Percentiles rank a stretch among this genome's conserved stretches.
These are phyloP conservation scores for Terfezia boudieri DNA, from an alignment of 495 filamentous ascomycete genomes.

Conservation along the genomic window DNA sequence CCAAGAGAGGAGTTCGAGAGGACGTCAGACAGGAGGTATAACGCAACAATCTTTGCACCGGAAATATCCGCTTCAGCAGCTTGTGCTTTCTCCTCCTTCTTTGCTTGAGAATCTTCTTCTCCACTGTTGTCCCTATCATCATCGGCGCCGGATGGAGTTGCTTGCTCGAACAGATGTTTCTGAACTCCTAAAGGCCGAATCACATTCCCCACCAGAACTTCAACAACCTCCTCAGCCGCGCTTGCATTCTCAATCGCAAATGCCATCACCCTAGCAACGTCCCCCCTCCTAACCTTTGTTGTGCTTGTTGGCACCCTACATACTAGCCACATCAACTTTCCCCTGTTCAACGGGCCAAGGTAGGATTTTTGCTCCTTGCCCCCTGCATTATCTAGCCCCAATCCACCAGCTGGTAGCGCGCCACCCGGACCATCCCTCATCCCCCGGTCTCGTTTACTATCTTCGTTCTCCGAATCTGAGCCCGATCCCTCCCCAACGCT, in stretches of 20 bases:
- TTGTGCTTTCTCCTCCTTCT: conserved; percentile 21
- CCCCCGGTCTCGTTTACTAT: conserved; percentile 31
- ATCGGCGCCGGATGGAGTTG: not conserved
- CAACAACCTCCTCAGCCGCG: conserved; percentile 71
- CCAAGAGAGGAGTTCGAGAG: conserved; percentile 67
- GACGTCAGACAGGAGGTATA: conserved; percentile 77
- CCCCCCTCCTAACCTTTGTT: conserved; percentile 54
- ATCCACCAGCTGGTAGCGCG: not conserved
- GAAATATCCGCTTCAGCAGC: conserved; percentile 36
- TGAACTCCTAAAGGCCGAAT: conserved; percentile 45
- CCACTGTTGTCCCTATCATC: conserved; percentile 20
- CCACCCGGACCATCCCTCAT: conserved; percentile 16
- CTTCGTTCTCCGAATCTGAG: conserved; percentile 34
- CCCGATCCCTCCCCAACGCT: conserved; percentile 65
- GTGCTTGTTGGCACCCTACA: conserved; percentile 58
- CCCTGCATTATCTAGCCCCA: conserved; percentile 16
- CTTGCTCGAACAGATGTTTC: not conserved
- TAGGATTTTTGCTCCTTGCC: conserved; percentile 43
- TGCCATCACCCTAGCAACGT: conserved; percentile 63
- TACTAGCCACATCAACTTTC: conserved; percentile 58
- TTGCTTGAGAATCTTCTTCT: conserved; percentile 6
- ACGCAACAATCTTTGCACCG: conserved; percentile 51
- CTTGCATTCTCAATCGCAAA: conserved; percentile 78
- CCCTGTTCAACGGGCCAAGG: conserved; percentile 64
- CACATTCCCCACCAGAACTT: conserved; percentile 66